Base-by-base conservation (phyloP, 2,329 filamentous ascomycete species). In the Clarireedia homoeocarpa region DNA sequence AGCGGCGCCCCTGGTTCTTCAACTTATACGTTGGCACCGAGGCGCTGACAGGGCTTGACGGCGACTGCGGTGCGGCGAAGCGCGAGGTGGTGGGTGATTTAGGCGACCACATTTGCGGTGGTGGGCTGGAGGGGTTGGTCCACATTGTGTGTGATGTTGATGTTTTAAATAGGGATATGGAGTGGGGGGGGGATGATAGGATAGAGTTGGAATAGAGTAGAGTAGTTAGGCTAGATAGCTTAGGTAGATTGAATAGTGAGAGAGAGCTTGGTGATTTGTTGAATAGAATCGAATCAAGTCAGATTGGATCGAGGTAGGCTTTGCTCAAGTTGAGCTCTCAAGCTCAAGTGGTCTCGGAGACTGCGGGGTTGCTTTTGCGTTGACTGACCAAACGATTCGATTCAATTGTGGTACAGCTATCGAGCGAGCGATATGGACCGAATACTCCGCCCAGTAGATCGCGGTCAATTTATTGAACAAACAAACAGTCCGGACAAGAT, bases 1-100 rank as follows among this genome's bases (percentile, higher is more conserved):
- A 78, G 58, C 86, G 80, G 4, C 76, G 74, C 48, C 74, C 77
- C 4, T 76, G 70, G 60, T 77, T 61, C 60, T 66, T 69, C 34
- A 66, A 48, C 17, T 60, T 62, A 38, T 63, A 61, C 6, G 52
- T 60, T 1, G 61, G 56, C 3, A 34, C 26, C 1, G 58, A 17
- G 58, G 60, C 12, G 27, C 42, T 23, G 48, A 38, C 14, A 59
- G 54, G 20, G 10, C 6, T 23, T 6, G n/a, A 6, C 7, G 42
- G n/a, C 20, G 42, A 17, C 10, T 20, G n/a, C 10, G 42, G 20
- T 45, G 42, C n/a, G 23, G 20, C 9, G n/a, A 20, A 24, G n/a
- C n/a, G 20, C 20, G 20, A 20, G 42, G 6, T 24, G 42, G 10
- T 45, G 42, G n/a, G 42, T 7, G 42, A 45, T 45, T 45, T 20